Percentiles rank a stretch among this genome's conserved stretches.
phyloP scores from a whole-genome alignment of 2,329 filamentous ascomycete species.

The Aspergillus sp. region DNA sequence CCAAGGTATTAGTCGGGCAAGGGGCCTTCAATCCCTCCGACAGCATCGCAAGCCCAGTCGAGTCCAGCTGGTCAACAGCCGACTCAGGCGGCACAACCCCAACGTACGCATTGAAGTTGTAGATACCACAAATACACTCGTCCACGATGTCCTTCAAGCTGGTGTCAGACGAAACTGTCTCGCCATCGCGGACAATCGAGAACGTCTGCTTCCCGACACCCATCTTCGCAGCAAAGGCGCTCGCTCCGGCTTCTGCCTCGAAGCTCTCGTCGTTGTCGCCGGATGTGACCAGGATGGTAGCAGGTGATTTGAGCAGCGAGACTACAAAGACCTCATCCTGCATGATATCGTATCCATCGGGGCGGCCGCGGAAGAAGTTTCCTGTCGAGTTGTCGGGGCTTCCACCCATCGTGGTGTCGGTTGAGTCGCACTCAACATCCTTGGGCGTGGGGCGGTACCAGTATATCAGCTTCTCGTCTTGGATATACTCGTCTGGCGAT shows the following conservation, averaged over 20 bases:
- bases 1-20: constrained; percentile 30
- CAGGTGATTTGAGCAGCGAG: constrained; percentile 49
- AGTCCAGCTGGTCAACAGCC: constrained; percentile 36
- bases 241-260: constrained; percentile 48
- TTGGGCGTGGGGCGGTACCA: constrained; percentile 56
- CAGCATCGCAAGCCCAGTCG: constrained; percentile 31
- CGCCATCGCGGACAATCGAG: constrained; percentile 42
- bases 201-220: constrained; percentile 51
- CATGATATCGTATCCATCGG: constrained; percentile 52
- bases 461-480: constrained; percentile 53
- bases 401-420: constrained; percentile 50
- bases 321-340: constrained; percentile 54
- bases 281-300: constrained; percentile 47
- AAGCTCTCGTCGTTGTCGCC: constrained; percentile 46
- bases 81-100: constrained; percentile 47
- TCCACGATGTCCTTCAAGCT: constrained; percentile 53
- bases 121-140: constrained; percentile 51
- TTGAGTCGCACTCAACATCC: constrained; percentile 50
- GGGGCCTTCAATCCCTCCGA: constrained; percentile 28
- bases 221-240: constrained; percentile 48
- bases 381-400: constrained; percentile 47
- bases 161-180: constrained; percentile 46
- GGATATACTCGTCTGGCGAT: constrained; percentile 38
- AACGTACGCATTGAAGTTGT: constrained; percentile 59
- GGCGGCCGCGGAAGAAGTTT: constrained; percentile 55